These are phyloP conservation scores for Dendrocalamus latiflorus DNA, from an alignment of 202 grass and related monocot genomes.

Conservation along the genomic window DNA sequence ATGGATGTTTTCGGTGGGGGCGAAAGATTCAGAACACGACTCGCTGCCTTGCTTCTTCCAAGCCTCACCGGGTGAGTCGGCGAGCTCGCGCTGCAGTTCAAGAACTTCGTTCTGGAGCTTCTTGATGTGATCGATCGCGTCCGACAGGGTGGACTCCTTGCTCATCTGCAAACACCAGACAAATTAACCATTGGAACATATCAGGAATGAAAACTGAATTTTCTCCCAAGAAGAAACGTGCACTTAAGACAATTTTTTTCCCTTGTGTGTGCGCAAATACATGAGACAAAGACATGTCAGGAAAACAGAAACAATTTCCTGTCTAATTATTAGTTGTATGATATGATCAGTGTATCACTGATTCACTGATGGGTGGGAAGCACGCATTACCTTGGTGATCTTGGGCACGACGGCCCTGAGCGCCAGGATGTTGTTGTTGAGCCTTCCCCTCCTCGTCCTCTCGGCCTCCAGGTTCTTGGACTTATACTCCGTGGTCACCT, in stretches of 20 bases:
- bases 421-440: constrained; percentile 67
- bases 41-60: constrained; percentile 46
- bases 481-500: constrained; percentile 34
- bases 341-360: not conserved
- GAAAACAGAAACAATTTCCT: not conserved
- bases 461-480: constrained; percentile 74
- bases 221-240: not conserved
- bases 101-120: constrained; percentile 63
- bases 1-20: constrained; percentile 26
- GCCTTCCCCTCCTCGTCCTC: constrained; percentile 51
- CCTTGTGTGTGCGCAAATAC: not conserved
- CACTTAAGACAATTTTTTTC: too few relatives aligned
- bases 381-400: constrained; percentile 63
- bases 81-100: constrained; percentile 67
- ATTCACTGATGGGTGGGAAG: not conserved
- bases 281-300: not conserved
- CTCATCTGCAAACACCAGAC: constrained; percentile 53
- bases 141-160: constrained; percentile 68
- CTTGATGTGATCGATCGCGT: constrained; percentile 75
- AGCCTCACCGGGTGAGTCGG: constrained; percentile 30
- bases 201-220: not conserved
- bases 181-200: not conserved
- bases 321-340: not conserved
- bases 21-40: constrained; percentile 38
- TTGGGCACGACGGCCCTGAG: constrained; percentile 72